Evolutionary conservation across 1,284 basidiomycete genomes (phyloP).

Genomic region (Polyporus tsugae): DNA sequence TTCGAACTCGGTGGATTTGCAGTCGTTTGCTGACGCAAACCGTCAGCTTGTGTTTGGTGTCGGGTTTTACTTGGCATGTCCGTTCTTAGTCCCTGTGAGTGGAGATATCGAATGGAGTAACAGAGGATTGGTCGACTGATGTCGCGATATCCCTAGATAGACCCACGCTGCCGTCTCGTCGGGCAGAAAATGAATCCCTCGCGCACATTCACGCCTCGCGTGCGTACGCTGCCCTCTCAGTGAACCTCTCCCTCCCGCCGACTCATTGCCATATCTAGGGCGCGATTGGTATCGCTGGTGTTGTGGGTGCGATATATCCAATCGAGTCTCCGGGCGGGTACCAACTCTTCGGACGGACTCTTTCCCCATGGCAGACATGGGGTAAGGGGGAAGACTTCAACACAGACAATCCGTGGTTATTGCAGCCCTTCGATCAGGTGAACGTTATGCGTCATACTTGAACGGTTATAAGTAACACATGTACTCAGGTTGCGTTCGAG

Average conservation of each 20-base stretch:
- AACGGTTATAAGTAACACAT: not conserved
- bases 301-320: conserved; percentile 71
- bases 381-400: conserved; percentile 59
- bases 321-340: conserved; percentile 73
- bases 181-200: conserved; percentile 76
- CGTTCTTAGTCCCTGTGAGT: conserved; percentile 65
- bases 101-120: not conserved
- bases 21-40: not conserved
- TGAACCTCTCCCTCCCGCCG: too few species aligned
- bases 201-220: conserved; percentile 65
- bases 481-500: conserved; percentile 54
- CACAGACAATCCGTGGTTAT: conserved; percentile 63
- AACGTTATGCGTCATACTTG: not conserved
- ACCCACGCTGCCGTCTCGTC: conserved; percentile 65
- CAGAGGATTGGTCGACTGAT: not conserved
- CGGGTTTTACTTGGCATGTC: conserved; percentile 69
- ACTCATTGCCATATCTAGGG: conserved; percentile 48
- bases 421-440: conserved; percentile 73
- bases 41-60: conserved; percentile 64
- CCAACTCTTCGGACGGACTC: conserved; percentile 65
- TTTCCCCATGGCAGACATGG: conserved; percentile 72
- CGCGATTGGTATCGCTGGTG: conserved; percentile 69
- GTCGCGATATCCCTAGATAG: conserved; percentile 50
- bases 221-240: conserved; percentile 37
- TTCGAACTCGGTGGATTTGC: not conserved